These are phyloP conservation scores for Trichophyton benhamiae DNA, from an alignment of 2,329 filamentous ascomycete genomes.

Conservation along the genomic window DNA sequence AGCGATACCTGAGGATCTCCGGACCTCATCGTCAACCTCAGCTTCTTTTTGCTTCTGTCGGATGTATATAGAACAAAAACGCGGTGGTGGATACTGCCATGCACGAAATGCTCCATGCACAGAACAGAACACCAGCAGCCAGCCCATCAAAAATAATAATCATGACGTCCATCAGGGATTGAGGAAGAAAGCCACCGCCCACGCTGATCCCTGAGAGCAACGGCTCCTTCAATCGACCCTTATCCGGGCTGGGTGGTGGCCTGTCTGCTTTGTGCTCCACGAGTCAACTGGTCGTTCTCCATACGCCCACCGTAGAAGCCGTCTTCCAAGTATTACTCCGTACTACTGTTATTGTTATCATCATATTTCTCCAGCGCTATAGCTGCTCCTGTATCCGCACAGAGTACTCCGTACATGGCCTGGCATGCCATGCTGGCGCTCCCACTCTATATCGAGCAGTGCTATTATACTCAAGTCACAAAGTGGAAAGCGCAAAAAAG, in stretches of 20 bases:
- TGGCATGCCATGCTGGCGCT: not conserved
- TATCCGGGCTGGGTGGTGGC: too few species aligned
- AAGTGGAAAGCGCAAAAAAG: not conserved
- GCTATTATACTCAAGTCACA: not conserved
- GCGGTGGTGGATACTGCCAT: not conserved
- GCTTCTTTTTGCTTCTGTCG: not conserved
- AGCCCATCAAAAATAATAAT: too few species aligned
- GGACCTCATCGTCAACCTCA: not conserved
- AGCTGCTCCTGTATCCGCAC: too few species aligned
- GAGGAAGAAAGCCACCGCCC: not conserved
- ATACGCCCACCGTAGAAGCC: too few species aligned
- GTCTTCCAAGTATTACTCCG: too few species aligned
- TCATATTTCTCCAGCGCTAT: too few species aligned
- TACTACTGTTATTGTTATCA: too few species aligned
- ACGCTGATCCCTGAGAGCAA: not conserved
- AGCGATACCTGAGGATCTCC: too few species aligned
- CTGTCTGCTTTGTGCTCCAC: too few species aligned
- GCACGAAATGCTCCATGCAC: constrained; percentile 3
- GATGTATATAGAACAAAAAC: not conserved
- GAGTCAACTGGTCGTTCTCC: too few species aligned
- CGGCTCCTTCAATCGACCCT: not conserved
- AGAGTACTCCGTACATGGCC: too few species aligned
- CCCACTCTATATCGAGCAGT: not conserved
- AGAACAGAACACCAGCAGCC: not conserved
- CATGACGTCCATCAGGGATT: not conserved